Evolutionary conservation across 495 filamentous ascomycete species (phyloP).

Genomic region (Hamigera avellanea): DNA sequence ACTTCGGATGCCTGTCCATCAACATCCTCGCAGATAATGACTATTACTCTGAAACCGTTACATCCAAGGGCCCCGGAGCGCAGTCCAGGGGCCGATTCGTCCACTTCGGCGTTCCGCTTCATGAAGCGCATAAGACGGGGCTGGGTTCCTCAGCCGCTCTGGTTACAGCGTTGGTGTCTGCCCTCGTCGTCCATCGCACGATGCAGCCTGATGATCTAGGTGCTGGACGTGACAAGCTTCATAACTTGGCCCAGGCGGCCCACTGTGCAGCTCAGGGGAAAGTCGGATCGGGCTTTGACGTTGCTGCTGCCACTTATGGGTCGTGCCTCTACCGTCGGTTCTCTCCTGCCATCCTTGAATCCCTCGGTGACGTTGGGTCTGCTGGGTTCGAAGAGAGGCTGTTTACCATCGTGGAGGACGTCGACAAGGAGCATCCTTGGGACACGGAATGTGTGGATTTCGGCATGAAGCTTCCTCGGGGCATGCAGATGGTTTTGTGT

Average conservation of each 20-base stretch:
- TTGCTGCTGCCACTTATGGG: conserved; percentile 87
- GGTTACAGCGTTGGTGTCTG: conserved; percentile 79
- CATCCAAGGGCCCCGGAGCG: conserved; percentile 17
- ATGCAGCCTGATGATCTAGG: conserved; percentile 50
- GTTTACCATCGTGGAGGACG: conserved; percentile 51
- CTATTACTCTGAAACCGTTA: conserved; percentile 76
- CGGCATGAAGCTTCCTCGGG: conserved; percentile 50
- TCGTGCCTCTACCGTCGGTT: conserved; percentile 86
- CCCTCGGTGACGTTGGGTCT: conserved; percentile 49
- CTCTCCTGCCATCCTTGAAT: conserved; percentile 61
- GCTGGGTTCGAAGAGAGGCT: conserved; percentile 55
- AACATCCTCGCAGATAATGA: conserved; percentile 90
- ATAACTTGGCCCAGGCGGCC: conserved; percentile 86
- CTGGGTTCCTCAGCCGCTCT: conserved; percentile 92
- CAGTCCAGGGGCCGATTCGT: conserved; percentile 46
- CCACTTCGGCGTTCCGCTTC: conserved; percentile 64
- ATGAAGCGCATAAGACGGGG: conserved; percentile 85
- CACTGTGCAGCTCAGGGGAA: conserved; percentile 97
- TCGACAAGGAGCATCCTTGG: conserved; percentile 45
- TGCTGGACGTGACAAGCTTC: conserved; percentile 45
- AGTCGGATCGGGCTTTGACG: conserved; percentile 90
- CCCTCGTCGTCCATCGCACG: conserved; percentile 66
- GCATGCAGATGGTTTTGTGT: conserved; percentile 72
- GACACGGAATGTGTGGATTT: conserved; percentile 61
- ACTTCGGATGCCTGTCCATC: conserved; percentile 56